These are phyloP conservation scores for Wickerhamomyces silvicola DNA, from an alignment of 805 yeast genomes.

Conservation along the genomic window DNA sequence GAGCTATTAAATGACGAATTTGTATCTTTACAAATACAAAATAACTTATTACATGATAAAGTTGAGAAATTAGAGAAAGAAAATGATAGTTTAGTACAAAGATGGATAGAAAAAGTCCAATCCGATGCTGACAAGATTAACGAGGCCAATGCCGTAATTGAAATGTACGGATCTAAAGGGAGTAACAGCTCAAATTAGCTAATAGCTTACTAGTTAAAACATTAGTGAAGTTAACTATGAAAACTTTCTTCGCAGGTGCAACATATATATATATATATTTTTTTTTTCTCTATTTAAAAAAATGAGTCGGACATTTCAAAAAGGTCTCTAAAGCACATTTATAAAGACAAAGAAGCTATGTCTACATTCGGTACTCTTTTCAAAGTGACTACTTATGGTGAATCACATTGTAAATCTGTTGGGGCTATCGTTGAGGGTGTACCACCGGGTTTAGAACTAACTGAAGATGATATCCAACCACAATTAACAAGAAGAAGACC, in stretches of 20 bases:
- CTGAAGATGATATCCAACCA: constrained; percentile 88
- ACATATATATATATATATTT: too few species aligned
- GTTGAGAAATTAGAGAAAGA: constrained; percentile 37
- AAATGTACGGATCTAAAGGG: too few species aligned
- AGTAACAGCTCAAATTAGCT: too few species aligned
- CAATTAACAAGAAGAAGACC: constrained; percentile 97
- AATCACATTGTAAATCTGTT: constrained; percentile 94
- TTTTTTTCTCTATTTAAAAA: too few species aligned
- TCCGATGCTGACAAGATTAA: constrained; percentile 57
- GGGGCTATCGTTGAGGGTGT: constrained; percentile 98
- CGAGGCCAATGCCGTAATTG: constrained; percentile 40
- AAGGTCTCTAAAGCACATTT: too few species aligned
- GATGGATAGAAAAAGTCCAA: constrained; percentile 55
- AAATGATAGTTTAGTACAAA: constrained; percentile 41
- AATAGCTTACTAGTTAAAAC: too few species aligned
- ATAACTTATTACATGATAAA: constrained; percentile 28
- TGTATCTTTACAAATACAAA: constrained; percentile 53
- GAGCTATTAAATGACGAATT: constrained; percentile 64
- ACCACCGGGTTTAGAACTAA: constrained; percentile 86
- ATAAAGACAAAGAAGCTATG: too few species aligned
- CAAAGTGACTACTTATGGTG: constrained; percentile 93
- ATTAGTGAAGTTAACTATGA: too few species aligned
- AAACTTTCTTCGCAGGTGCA: too few species aligned
- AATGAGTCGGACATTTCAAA: too few species aligned
- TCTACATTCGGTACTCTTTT: constrained; percentile 61